Conservation (phyloP, 768 basidiomycete species). For the Termitomyces sp. region DNA sequence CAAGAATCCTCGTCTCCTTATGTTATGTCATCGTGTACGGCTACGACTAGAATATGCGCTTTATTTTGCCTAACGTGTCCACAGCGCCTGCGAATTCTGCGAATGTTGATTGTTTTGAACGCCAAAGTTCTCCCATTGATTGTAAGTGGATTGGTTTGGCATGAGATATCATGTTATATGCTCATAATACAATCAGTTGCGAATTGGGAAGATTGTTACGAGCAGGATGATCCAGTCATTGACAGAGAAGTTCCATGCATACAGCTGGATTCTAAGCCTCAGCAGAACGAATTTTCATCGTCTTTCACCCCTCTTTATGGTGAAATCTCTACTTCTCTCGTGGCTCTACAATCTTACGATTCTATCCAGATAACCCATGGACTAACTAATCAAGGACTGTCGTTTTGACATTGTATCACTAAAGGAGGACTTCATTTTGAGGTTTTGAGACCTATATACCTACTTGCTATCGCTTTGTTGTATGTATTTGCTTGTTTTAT, state of each 20-base stretch:
- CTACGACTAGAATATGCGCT: too few species aligned
- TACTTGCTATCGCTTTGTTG: neutral
- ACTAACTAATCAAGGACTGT: neutral
- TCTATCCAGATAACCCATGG: neutral
- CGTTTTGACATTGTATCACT: too few species aligned
- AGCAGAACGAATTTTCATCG: neutral
- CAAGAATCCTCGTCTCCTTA: neutral
- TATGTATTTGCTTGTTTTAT: neutral
- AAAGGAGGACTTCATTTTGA: too few species aligned
- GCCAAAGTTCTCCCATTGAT: neutral
- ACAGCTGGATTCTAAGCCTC: neutral
- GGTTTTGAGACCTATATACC: neutral
- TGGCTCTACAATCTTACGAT: neutral
- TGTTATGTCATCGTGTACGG: neutral
- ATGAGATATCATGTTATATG: neutral
- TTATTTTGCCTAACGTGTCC: neutral
- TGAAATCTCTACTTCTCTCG: neutral
- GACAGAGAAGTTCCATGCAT: neutral
- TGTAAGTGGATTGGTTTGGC: neutral
- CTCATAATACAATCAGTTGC: neutral
- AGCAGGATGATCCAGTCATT: neutral
- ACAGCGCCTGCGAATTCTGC: neutral
- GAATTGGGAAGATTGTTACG: conserved; percentile 1
- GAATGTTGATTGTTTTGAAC: neutral
- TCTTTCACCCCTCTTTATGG: neutral